Evolutionary conservation across 768 basidiomycete genomes (phyloP).

Genomic region (Cystofilobasidium macerans): DNA sequence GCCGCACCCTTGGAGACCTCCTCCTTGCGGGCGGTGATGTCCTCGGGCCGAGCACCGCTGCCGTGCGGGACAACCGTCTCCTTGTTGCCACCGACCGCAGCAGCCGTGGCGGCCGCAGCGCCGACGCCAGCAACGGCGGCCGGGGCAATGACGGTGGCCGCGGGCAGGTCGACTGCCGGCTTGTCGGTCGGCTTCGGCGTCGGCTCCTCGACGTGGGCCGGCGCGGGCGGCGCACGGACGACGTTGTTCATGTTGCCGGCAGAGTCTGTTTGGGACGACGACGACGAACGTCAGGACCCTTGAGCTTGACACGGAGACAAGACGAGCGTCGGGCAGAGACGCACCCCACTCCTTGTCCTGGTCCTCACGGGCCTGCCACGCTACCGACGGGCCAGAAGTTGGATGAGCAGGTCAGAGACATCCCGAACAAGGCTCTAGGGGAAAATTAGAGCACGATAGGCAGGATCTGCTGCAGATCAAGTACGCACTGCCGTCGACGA

Average conservation of each 20-base stretch:
- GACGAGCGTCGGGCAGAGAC: neutral
- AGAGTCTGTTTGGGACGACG: neutral
- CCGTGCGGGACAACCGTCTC: no score
- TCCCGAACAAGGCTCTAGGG: neutral
- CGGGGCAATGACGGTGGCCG: neutral
- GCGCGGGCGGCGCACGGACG: neutral
- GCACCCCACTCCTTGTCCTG: conserved; percentile 5
- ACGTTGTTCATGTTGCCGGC: conserved; percentile 7
- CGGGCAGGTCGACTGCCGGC: neutral
- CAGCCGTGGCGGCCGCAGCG: no score
- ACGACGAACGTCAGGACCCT: neutral
- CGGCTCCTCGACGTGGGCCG: neutral
- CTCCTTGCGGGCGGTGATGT: neutral
- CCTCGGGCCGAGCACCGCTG: neutral
- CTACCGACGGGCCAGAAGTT: neutral
- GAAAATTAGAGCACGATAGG: neutral
- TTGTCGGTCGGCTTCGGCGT: neutral
- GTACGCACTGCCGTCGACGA: conserved; percentile 3
- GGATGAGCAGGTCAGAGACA: neutral
- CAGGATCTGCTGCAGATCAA: no score
- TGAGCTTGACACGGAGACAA: no score
- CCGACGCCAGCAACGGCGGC: no score
- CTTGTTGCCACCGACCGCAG: neutral
- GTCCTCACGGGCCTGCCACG: neutral
- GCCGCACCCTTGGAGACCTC: neutral